These are phyloP conservation scores for Fusarium keratoplasticum DNA, from an alignment of 2,329 filamentous ascomycete species.

Conservation along the genomic window DNA sequence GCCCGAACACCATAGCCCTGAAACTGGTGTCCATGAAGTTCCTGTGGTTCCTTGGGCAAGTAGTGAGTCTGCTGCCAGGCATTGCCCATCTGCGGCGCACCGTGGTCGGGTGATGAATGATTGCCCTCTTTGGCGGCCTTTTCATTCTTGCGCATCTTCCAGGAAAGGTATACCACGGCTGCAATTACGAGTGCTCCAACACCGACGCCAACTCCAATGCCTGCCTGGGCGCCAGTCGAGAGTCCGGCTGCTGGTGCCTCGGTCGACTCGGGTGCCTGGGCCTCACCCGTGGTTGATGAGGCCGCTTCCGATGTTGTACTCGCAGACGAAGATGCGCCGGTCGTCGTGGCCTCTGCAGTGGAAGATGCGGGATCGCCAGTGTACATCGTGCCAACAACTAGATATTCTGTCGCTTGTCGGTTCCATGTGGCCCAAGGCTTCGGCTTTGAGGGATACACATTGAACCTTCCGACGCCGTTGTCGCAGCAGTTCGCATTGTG, in stretches of 20 bases:
- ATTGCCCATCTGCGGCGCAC: not conserved
- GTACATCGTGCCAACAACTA: slow-evolving; percentile 30
- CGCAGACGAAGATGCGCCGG: not conserved
- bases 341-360: not conserved
- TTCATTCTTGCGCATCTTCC: slow-evolving; percentile 23
- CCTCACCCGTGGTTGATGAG: not conserved
- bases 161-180: slow-evolving; percentile 19
- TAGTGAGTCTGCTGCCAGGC: slow-evolving; percentile 20
- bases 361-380: slow-evolving; percentile 4
- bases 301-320: not conserved
- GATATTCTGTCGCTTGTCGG: slow-evolving; percentile 23
- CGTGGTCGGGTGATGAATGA: not conserved
- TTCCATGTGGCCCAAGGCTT: slow-evolving; percentile 38
- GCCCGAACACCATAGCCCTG: slow-evolving; percentile 15
- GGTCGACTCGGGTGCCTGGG: not conserved
- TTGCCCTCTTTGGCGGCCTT: not conserved
- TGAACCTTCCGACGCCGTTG: slow-evolving; percentile 42
- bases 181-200: slow-evolving; percentile 4
- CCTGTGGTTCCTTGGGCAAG: slow-evolving; percentile 12
- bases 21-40: slow-evolving; percentile 15
- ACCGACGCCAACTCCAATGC: slow-evolving; percentile 24
- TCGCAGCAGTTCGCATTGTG: slow-evolving; percentile 39
- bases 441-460: slow-evolving; percentile 37
- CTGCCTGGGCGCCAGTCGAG: slow-evolving; percentile 12
- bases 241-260: not conserved